Evolutionary conservation across 805 yeast genomes (phyloP).

Genomic region (Lipomyces mesembrius): DNA sequence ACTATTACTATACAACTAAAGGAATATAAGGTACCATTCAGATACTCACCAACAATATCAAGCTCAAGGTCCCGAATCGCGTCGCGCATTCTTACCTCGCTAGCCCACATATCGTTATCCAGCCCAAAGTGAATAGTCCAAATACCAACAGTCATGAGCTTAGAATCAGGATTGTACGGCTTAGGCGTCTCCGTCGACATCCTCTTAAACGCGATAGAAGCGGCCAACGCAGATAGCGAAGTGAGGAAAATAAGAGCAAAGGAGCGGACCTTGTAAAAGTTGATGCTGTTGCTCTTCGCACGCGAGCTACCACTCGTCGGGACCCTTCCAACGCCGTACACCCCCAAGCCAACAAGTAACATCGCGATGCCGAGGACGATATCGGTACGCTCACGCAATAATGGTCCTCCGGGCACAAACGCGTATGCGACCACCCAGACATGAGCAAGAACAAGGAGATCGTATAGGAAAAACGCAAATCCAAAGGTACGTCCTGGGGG

Average conservation of each 20-base stretch:
- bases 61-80: conserved; percentile 83
- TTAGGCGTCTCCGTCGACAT: conserved; percentile 64
- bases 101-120: conserved; percentile 98
- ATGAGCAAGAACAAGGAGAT: conserved; percentile 71
- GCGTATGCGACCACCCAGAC: conserved; percentile 99
- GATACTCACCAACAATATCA: conserved; percentile 62
- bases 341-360: conserved; percentile 58
- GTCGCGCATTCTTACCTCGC: conserved; percentile 86
- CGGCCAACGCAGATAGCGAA: conserved; percentile 53
- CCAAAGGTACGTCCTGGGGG: conserved; percentile 56
- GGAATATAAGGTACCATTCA: background rate
- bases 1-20: too few relatives aligned
- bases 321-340: conserved; percentile 44
- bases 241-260: conserved; percentile 41
- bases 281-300: conserved; percentile 33
- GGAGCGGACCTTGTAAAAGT: conserved; percentile 23
- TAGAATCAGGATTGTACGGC: conserved; percentile 69
- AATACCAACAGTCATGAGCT: conserved; percentile 88
- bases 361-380: conserved; percentile 66
- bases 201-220: conserved; percentile 60
- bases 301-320: conserved; percentile 31
- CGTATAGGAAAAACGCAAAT: conserved; percentile 52
- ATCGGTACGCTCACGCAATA: conserved; percentile 87
- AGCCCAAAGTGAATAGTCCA: conserved; percentile 98
- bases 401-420: conserved; percentile 92